These are phyloP conservation scores for Tetraselmis striata DNA, from an alignment of 139 green algal genomes.

Conservation along the genomic window DNA sequence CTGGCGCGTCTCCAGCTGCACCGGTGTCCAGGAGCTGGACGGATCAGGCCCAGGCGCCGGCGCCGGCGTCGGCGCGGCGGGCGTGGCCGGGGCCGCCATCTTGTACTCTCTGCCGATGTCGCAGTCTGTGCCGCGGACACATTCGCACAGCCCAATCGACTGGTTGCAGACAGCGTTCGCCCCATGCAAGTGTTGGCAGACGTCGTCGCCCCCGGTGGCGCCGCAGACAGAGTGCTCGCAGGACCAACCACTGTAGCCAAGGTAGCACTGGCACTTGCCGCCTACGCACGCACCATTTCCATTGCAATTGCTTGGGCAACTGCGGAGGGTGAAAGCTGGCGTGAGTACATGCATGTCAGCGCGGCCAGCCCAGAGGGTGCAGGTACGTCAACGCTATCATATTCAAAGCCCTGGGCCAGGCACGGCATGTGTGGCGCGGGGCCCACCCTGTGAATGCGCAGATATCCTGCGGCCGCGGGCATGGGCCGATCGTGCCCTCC, in stretches of 20 bases:
- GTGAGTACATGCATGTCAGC: no score
- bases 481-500: background rate
- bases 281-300: background rate
- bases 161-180: background rate
- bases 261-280: slow-evolving; percentile 1
- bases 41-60: no score
- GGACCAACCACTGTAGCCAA: background rate
- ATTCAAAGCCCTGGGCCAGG: no score
- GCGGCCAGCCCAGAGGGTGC: no score
- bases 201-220: background rate
- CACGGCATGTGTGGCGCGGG: no score
- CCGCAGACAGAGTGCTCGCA: background rate
- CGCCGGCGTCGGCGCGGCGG: no score
- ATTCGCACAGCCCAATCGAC: background rate
- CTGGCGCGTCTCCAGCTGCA: background rate
- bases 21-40: background rate
- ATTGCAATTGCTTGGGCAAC: background rate
- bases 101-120: background rate
- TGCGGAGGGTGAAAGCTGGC: no score
- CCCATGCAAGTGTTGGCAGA: background rate
- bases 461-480: slow-evolving; percentile 1
- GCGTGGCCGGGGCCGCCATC: no score
- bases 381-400: no score
- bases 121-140: background rate
- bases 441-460: background rate